A percentile compares a stretch with the other conserved stretches of the same genome.
Conservation (phyloP, 805 yeast species). For the Candida ficus region DNA sequence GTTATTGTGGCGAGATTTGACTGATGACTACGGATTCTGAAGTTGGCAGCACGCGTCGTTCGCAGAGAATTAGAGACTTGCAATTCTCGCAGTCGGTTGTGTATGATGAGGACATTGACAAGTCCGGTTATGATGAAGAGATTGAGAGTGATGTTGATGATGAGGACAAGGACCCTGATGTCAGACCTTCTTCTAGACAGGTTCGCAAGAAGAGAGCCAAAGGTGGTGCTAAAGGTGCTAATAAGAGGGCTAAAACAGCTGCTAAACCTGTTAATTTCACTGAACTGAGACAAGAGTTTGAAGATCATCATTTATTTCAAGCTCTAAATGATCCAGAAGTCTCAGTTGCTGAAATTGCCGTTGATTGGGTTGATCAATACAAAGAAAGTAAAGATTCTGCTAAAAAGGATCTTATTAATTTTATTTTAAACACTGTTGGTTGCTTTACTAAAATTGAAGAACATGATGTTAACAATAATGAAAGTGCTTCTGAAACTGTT, state of each 20-base stretch:
- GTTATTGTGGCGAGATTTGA: not conserved
- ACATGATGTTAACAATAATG: slow-evolving; percentile 70
- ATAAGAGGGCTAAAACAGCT: slow-evolving; percentile 7
- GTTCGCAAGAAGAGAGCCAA: slow-evolving; percentile 13
- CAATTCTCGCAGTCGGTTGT: slow-evolving; percentile 17
- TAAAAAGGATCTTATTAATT: slow-evolving; percentile 59
- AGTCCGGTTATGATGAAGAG: slow-evolving; percentile 18
- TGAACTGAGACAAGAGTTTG: slow-evolving; percentile 36
- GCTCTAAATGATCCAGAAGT: slow-evolving; percentile 45
- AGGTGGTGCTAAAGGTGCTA: not conserved
- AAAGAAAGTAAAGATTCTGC: slow-evolving; percentile 40
- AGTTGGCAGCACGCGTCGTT: slow-evolving; percentile 16
- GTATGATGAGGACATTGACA: slow-evolving; percentile 20
- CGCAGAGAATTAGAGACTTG: slow-evolving; percentile 17
- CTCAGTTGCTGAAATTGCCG: slow-evolving; percentile 46
- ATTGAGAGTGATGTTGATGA: slow-evolving; percentile 16
- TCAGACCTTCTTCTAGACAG: no score
- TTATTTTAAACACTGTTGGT: slow-evolving; percentile 67
- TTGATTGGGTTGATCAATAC: slow-evolving; percentile 55
- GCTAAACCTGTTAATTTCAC: slow-evolving; percentile 25
- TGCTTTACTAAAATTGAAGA: slow-evolving; percentile 59
- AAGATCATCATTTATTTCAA: slow-evolving; percentile 44
- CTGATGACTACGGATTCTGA: slow-evolving; percentile 6
- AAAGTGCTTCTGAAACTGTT: slow-evolving; percentile 68
- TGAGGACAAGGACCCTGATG: slow-evolving; percentile 11